Evolutionary conservation across 768 basidiomycete species (phyloP), one percentile per base, ranked within the genome.

Genomic region (Russula emetica): DNA sequence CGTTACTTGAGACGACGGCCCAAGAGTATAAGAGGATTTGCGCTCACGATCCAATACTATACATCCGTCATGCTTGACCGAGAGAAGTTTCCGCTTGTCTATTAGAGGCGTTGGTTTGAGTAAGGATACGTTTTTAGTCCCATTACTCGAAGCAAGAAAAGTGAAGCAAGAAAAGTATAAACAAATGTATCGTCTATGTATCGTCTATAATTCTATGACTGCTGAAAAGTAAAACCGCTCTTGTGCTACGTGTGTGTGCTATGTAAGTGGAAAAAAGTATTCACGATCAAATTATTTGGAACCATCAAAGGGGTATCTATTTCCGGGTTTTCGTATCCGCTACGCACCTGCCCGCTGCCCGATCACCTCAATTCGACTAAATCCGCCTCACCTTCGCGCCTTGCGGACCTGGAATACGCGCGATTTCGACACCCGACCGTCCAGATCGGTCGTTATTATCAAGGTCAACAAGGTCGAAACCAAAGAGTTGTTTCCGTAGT

Each of bases 351-450:
- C 24, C 24, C 13, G 47, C 28, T 1, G 40, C n/a, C 9, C 20
- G 5, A 6, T 36, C 20, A 18, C 36, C 36, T 16, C 44, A 2
- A 20, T 6, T 22, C 7, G 9, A 24, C 55, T 38, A 64, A 13
- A 56, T n/a, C 40, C 47, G 38, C 16, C 49, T 36, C 14, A 38
- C 38, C 28, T 55, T 65, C 1, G 24, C 22, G 16, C 63, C 57
- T 8, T 49, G 57, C 30, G 61, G 64, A 3, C 61, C 42, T n/a
- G 60, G 50, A 28, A 64, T 32, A 36, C 53, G 62, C 1, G 64
- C 22, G 14, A 62, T 30, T 2, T 65, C 64, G 26, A 57, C 40
- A 13, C 44, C 32, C 1, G 44, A 42, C 8, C 32, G 55, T 32
- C 38, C 42, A 5, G 52, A 32, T 9, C 24, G 26, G 13, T 64